Evolutionary conservation across 225 moss, liverwort and hornwort genomes (phyloP).

Genomic region (Pleurozium schreberi): DNA sequence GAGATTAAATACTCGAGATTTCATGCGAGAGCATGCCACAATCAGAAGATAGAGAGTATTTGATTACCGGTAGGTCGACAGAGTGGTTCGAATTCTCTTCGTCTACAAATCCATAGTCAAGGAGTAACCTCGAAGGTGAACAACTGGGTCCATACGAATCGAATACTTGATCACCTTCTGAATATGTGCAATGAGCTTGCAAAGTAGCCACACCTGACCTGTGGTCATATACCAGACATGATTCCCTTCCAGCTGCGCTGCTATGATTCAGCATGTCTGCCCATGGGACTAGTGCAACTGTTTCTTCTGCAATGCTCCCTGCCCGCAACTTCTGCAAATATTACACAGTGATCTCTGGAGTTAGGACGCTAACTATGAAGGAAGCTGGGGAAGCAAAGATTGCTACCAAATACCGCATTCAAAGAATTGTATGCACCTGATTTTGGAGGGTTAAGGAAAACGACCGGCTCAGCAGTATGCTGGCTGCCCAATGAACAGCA

Average conservation of each 20-base stretch:
- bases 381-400: background rate
- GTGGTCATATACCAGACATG: conserved; percentile 59
- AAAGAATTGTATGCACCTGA: conserved; percentile 22
- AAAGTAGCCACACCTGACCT: conserved; percentile 49
- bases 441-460: conserved; percentile 65
- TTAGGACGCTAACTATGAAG: background rate
- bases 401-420: background rate
- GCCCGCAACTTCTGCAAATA: conserved; percentile 8
- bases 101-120: conserved; percentile 91
- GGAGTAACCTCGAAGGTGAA: conserved; percentile 71
- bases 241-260: conserved; percentile 76
- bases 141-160: conserved; percentile 84
- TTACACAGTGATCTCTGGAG: background rate
- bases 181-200: conserved; percentile 50
- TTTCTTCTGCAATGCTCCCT: conserved; percentile 22
- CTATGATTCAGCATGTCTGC: conserved; percentile 95
- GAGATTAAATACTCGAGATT: background rate
- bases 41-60: background rate
- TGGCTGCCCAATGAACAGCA: conserved; percentile 83
- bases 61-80: conserved; percentile 60
- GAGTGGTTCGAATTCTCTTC: conserved; percentile 54
- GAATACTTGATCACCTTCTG: conserved; percentile 80
- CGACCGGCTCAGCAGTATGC: conserved; percentile 76
- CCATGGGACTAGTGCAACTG: conserved; percentile 84
- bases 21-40: background rate